Evolutionary conservation across 176 grass and related monocot species (phyloP).

Genomic region (Lolium rigidum): DNA sequence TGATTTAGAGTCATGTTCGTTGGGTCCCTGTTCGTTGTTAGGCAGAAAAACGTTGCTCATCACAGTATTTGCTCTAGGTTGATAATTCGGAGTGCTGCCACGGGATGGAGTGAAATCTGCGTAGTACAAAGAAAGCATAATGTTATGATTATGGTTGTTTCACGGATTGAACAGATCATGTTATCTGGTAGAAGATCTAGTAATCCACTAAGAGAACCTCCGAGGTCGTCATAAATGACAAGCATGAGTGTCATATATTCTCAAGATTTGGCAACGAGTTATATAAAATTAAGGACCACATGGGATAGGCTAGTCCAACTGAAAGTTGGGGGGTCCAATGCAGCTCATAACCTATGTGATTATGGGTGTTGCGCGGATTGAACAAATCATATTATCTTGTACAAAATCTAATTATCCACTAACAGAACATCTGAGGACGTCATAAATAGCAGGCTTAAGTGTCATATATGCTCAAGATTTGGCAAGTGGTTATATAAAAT

Average conservation of each 20-base stretch:
- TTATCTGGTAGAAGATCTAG: slow-evolving; percentile 5
- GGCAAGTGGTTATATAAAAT: slow-evolving; percentile 4
- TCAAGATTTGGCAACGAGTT: slow-evolving; percentile 10
- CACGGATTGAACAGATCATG: slow-evolving; percentile 16
- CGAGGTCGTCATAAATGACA: slow-evolving; percentile 25
- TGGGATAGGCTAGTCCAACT: slow-evolving; percentile 29
- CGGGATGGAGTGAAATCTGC: slow-evolving; percentile 97
- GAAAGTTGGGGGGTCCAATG: slow-evolving; percentile 28
- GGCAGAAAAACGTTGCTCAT: slow-evolving; percentile 48
- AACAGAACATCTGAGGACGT: slow-evolving; percentile 25
- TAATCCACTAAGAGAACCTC: slow-evolving; percentile 34
- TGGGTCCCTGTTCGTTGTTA: slow-evolving; percentile 1
- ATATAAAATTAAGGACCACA: slow-evolving; percentile 42
- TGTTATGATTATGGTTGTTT: not conserved
- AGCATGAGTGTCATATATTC: not conserved
- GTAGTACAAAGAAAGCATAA: slow-evolving; percentile 3
- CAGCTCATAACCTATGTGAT: slow-evolving; percentile 9
- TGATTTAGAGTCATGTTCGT: slow-evolving; percentile 49
- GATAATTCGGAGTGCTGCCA: slow-evolving; percentile 74
- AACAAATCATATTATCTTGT: slow-evolving; percentile 25
- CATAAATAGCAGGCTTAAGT: slow-evolving; percentile 9
- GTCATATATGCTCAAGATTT: not conserved
- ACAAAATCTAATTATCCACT: slow-evolving; percentile 23
- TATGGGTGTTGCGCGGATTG: not conserved
- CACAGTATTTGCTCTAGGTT: slow-evolving; percentile 51